Evolutionary conservation across 2,329 filamentous ascomycete species (phyloP).

Genomic region (Incumbomyces delicatus): DNA sequence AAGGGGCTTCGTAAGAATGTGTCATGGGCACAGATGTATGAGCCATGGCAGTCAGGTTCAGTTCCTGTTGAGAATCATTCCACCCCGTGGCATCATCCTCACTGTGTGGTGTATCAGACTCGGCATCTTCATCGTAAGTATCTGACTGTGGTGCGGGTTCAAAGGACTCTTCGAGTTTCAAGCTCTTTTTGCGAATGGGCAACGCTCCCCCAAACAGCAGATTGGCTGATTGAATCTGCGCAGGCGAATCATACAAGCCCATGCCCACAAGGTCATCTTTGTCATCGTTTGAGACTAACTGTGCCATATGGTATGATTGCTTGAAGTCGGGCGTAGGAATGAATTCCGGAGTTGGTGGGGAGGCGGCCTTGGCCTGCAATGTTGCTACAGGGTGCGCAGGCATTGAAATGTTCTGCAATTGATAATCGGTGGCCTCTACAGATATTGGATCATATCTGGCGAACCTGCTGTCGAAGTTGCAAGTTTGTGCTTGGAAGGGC

Average conservation of each 20-base stretch:
- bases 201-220: slow-evolving; percentile 12
- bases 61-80: no score
- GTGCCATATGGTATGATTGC: neutral
- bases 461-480: neutral
- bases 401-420: slow-evolving; percentile 6
- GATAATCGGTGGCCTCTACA: neutral
- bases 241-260: slow-evolving; percentile 22
- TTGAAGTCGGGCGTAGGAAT: neutral
- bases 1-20: no score
- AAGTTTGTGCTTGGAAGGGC: neutral
- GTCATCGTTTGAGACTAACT: neutral
- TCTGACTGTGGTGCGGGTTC: slow-evolving; percentile 15
- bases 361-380: slow-evolving; percentile 3
- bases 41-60: no score
- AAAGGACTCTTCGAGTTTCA: slow-evolving; percentile 22
- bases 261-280: slow-evolving; percentile 20
- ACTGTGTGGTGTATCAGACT: slow-evolving; percentile 6
- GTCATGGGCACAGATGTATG: no score
- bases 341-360: slow-evolving; percentile 13
- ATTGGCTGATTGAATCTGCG: slow-evolving; percentile 18
- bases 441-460: neutral
- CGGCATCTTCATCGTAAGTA: slow-evolving; percentile 20
- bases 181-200: slow-evolving; percentile 8
- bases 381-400: slow-evolving; percentile 4
- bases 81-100: neutral